These are phyloP conservation scores for Nissolia schottii DNA, from an alignment of 306 rosid species.

Conservation along the genomic window DNA sequence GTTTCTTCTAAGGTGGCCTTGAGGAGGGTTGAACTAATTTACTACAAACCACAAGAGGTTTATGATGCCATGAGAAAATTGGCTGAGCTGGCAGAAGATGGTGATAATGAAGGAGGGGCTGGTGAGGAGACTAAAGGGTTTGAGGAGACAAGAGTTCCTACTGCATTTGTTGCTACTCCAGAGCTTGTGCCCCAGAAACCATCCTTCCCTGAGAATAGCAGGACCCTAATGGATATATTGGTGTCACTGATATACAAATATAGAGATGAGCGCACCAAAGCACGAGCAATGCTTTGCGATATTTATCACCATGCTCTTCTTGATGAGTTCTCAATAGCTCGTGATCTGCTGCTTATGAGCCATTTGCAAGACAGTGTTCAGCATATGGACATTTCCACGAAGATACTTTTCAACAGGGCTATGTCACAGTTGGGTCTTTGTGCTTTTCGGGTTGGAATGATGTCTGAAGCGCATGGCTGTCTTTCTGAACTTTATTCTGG, in stretches of 20 bases:
- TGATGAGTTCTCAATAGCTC: conserved; percentile 77
- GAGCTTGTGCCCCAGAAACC: conserved; percentile 85
- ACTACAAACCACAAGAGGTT: conserved; percentile 95
- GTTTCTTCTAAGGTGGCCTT: conserved; percentile 83
- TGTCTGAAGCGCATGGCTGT: conserved; percentile 85
- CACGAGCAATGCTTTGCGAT: conserved; percentile 98
- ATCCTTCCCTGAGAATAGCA: conserved; percentile 74
- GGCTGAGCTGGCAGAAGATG: conserved; percentile 62
- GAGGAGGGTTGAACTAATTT: conserved; percentile 75
- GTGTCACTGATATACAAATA: conserved; percentile 74
- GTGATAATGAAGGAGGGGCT: conserved; percentile 40
- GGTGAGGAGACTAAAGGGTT: conserved; percentile 48
- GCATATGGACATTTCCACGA: conserved; percentile 91
- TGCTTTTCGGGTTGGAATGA: conserved; percentile 74
- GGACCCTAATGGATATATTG: conserved; percentile 74
- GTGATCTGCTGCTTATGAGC: conserved; percentile 94
- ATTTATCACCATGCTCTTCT: conserved; percentile 89
- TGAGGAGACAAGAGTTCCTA: conserved; percentile 66
- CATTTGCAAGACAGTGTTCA: conserved; percentile 89
- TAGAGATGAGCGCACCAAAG: conserved; percentile 94
- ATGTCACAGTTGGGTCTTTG: conserved; percentile 96
- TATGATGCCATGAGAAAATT: conserved; percentile 91
- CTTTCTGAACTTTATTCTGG: conserved; percentile 95
- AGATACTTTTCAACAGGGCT: conserved; percentile 92
- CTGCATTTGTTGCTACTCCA: conserved; percentile 72